Conservation (phyloP, 768 basidiomycete genomes). For the Russula ochroleuca region DNA sequence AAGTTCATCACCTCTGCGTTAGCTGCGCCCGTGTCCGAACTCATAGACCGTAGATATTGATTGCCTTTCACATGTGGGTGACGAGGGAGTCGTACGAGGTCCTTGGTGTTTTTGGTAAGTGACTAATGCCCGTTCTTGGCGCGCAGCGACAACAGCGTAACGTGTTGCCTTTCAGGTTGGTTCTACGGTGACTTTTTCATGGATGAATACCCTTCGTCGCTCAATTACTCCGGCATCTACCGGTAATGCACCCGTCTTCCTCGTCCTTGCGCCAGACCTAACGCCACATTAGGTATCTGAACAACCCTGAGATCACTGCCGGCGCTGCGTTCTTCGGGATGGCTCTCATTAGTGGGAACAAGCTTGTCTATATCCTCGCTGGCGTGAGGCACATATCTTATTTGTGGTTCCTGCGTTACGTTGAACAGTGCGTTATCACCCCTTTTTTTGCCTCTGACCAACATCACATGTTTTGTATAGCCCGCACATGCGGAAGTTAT, state of each 20-base stretch:
- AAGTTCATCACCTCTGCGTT: slow-evolving; percentile 33
- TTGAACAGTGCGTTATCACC: slow-evolving; percentile 72
- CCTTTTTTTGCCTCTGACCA: neutral
- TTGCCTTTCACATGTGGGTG: slow-evolving; percentile 89
- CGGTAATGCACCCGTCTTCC: slow-evolving; percentile 45
- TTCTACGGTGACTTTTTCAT: slow-evolving; percentile 98
- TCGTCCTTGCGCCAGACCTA: neutral
- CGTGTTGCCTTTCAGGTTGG: slow-evolving; percentile 60
- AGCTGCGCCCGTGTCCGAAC: slow-evolving; percentile 6
- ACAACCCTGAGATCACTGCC: slow-evolving; percentile 95
- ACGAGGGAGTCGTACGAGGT: slow-evolving; percentile 88
- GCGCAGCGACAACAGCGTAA: neutral
- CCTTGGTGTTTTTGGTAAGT: slow-evolving; percentile 83
- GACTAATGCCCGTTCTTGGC: neutral
- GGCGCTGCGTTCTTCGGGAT: slow-evolving; percentile 95
- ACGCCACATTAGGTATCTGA: slow-evolving; percentile 58
- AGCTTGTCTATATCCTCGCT: slow-evolving; percentile 82
- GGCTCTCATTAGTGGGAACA: slow-evolving; percentile 86
- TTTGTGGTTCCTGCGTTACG: slow-evolving; percentile 92
- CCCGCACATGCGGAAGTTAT: slow-evolving; percentile 97
- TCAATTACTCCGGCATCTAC: slow-evolving; percentile 97
- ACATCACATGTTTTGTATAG: slow-evolving; percentile 39
- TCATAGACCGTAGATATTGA: slow-evolving; percentile 52
- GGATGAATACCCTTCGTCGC: slow-evolving; percentile 82
- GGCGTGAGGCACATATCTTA: slow-evolving; percentile 82